Conservation (phyloP, 2,329 filamentous ascomycete species). For the Phyllosticta citrichinensis region DNA sequence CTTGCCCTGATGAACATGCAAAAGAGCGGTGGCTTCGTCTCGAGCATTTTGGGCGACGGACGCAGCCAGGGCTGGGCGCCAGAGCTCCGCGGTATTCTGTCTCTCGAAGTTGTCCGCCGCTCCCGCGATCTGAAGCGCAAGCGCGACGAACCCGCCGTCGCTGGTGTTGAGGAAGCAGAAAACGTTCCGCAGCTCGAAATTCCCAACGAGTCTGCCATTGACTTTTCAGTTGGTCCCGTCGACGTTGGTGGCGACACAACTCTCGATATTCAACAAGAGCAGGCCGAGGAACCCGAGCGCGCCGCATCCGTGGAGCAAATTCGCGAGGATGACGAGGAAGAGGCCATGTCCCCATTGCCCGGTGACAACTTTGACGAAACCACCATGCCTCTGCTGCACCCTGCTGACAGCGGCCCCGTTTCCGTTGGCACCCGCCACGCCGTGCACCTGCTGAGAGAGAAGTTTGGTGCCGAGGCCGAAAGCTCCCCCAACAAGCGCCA, state of each 20-base stretch:
- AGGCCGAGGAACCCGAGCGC: background rate
- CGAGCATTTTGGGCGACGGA: slow-evolving; percentile 72
- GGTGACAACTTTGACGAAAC: slow-evolving; percentile 70
- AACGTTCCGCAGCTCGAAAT: slow-evolving; percentile 54
- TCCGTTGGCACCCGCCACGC: slow-evolving; percentile 90
- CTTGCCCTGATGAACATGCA: slow-evolving; percentile 87
- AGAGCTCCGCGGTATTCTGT: slow-evolving; percentile 86
- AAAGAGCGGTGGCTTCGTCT: slow-evolving; percentile 80
- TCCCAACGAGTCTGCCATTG: slow-evolving; percentile 37
- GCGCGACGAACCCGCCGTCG: slow-evolving; percentile 74
- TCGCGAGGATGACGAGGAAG: slow-evolving; percentile 22
- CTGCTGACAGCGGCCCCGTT: slow-evolving; percentile 74
- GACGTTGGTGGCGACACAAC: slow-evolving; percentile 30
- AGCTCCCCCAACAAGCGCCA: slow-evolving; percentile 59
- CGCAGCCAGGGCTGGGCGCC: slow-evolving; percentile 77
- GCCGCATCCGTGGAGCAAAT: slow-evolving; percentile 3
- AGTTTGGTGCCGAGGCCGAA: slow-evolving; percentile 67
- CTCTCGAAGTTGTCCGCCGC: slow-evolving; percentile 67
- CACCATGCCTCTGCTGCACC: slow-evolving; percentile 63
- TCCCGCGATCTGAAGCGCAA: slow-evolving; percentile 84
- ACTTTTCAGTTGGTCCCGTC: slow-evolving; percentile 22
- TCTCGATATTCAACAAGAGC: slow-evolving; percentile 15
- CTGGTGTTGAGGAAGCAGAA: slow-evolving; percentile 57
- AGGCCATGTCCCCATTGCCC: slow-evolving; percentile 25
- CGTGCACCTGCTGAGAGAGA: slow-evolving; percentile 84